These are phyloP conservation scores for Leccinum boreale DNA, from an alignment of 768 basidiomycete genomes.

Conservation along the genomic window DNA sequence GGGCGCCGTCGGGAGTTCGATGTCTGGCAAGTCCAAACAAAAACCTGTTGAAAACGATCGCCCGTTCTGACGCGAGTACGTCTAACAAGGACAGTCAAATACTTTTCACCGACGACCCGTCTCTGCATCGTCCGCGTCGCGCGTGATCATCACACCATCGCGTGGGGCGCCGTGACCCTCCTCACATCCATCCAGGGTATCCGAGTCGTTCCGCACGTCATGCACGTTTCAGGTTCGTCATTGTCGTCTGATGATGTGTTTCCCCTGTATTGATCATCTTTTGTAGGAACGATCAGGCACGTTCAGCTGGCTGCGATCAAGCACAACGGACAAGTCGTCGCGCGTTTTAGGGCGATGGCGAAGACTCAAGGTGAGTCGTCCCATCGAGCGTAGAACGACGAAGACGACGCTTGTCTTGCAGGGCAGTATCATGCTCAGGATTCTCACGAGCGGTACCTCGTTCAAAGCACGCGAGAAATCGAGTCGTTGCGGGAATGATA, in stretches of 20 bases:
- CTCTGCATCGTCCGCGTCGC: constrained; percentile 85
- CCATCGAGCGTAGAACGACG: not conserved
- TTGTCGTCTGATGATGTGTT: not conserved
- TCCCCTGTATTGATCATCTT: too few species aligned
- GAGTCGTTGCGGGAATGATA: constrained; percentile 60
- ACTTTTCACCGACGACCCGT: constrained; percentile 80
- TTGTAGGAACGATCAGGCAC: constrained; percentile 82
- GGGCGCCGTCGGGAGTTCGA: not conserved
- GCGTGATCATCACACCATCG: constrained; percentile 73
- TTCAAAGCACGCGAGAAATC: constrained; percentile 58
- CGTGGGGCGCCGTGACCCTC: constrained; percentile 83
- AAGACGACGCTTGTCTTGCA: constrained; percentile 16
- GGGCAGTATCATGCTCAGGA: constrained; percentile 50
- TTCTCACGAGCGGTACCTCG: constrained; percentile 56
- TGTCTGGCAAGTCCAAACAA: constrained; percentile 40
- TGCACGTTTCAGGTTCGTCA: constrained; percentile 73
- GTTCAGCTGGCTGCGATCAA: constrained; percentile 76
- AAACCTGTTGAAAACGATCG: not conserved
- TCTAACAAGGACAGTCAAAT: constrained; percentile 71
- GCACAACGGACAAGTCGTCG: constrained; percentile 70
- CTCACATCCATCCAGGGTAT: constrained; percentile 39
- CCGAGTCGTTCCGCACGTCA: constrained; percentile 67
- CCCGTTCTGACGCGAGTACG: not conserved
- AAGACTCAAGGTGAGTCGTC: constrained; percentile 47
- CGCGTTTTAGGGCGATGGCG: constrained; percentile 55